Evolutionary conservation across 2,329 filamentous ascomycete genomes (phyloP).

Genomic region (Penicillium palitans): DNA sequence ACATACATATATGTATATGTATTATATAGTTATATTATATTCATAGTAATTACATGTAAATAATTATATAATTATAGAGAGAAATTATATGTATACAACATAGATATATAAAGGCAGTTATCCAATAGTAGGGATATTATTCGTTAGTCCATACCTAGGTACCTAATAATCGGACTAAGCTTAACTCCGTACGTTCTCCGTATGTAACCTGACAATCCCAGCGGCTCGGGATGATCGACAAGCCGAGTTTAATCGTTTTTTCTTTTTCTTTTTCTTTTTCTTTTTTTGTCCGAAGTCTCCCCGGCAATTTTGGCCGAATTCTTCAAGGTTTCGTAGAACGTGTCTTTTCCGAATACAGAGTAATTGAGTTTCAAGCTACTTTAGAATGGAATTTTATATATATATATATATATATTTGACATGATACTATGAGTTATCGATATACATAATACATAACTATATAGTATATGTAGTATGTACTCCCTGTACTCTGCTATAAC

Average conservation of each 20-base stretch:
- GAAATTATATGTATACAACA: neutral
- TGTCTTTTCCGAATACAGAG: neutral
- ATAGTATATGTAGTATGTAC: too few relatives aligned
- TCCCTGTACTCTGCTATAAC: neutral
- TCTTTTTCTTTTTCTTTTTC: neutral
- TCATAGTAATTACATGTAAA: too few relatives aligned
- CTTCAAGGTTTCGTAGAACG: neutral
- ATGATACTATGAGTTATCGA: neutral
- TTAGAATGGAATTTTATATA: too few relatives aligned
- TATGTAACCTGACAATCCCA: neutral
- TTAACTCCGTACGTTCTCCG: neutral
- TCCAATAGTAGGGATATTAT: neutral
- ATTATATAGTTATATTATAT: too few relatives aligned
- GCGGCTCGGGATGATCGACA: constrained; percentile 9
- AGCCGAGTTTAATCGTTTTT: neutral
- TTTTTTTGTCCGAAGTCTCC: neutral
- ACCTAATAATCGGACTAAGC: neutral
- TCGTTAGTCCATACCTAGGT: neutral
- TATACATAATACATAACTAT: too few relatives aligned
- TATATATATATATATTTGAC: too few relatives aligned
- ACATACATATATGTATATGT: too few relatives aligned
- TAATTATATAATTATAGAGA: too few relatives aligned
- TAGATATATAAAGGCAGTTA: neutral
- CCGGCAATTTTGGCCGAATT: neutral
- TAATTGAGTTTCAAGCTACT: too few relatives aligned